Percentiles rank a stretch among this genome's conserved stretches.
Evolutionary conservation across 2,329 filamentous ascomycete species (phyloP).

Genomic region (Phialocephala subalpina): DNA sequence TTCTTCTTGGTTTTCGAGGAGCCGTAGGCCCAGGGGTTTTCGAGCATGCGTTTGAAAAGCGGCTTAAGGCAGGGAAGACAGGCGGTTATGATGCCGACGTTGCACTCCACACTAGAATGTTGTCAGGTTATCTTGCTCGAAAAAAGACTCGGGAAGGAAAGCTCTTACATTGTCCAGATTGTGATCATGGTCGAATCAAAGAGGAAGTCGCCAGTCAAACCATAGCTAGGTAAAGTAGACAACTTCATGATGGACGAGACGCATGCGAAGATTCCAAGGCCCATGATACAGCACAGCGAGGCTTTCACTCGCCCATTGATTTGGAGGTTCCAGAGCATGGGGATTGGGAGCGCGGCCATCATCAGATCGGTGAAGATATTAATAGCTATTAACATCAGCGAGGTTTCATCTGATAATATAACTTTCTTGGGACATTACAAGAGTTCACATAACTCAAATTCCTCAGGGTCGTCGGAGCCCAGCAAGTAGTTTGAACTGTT

Average conservation of each 20-base stretch:
- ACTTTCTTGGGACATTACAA: conserved; percentile 11
- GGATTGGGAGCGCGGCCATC: conserved; percentile 51
- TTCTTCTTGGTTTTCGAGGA: conserved; percentile 6
- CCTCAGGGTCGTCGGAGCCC: conserved; percentile 13
- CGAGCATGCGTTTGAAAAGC: conserved; percentile 37
- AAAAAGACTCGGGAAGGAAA: background rate
- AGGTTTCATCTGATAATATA: background rate
- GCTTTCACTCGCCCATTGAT: conserved; percentile 50
- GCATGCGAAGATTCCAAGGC: conserved; percentile 29
- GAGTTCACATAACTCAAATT: conserved; percentile 15
- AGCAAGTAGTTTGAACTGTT: conserved; percentile 13
- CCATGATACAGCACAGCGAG: conserved; percentile 40
- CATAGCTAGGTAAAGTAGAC: conserved; percentile 49
- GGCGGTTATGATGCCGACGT: conserved; percentile 51
- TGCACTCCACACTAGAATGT: conserved; percentile 48
- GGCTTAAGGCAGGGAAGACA: conserved; percentile 52
- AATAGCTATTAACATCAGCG: conserved; percentile 15
- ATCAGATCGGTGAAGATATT: conserved; percentile 33
- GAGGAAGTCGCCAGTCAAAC: conserved; percentile 50
- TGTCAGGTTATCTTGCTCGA: background rate
- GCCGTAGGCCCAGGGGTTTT: conserved; percentile 9
- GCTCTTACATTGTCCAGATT: conserved; percentile 49
- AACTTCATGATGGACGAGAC: conserved; percentile 49
- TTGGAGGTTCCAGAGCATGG: conserved; percentile 51
- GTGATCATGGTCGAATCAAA: conserved; percentile 56